phyloP scores from a whole-genome alignment of 371 early-diverging fungal species.

The Saksenaea oblongispora region DNA sequence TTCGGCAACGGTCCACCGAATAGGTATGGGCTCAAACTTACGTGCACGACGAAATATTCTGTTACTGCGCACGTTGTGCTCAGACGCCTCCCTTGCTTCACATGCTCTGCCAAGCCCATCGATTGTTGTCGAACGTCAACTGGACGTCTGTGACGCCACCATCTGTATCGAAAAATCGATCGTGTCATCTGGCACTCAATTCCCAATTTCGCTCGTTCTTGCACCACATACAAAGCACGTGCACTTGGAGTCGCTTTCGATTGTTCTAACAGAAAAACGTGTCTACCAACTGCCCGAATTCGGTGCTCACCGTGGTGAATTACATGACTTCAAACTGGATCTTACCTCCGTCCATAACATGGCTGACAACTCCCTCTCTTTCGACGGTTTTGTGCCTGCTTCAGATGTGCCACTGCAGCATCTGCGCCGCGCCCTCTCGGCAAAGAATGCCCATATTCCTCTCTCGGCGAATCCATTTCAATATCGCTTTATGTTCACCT shows the following conservation, averaged over 20 bases:
- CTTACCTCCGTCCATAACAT: conserved; percentile 29
- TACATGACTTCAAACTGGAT: conserved; percentile 39
- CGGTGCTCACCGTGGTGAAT: conserved; percentile 34
- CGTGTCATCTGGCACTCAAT: conserved; percentile 48
- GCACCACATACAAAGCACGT: conserved; percentile 42
- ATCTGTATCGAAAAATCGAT: conserved; percentile 49
- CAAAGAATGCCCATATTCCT: conserved; percentile 49
- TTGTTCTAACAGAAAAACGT: conserved; percentile 37
- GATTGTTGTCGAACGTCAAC: conserved; percentile 38
- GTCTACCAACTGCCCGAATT: conserved; percentile 48
- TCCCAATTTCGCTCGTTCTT: conserved; percentile 41
- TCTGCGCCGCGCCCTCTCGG: conserved; percentile 29
- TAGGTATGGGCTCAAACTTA: conserved; percentile 27
- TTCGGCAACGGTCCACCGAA: conserved; percentile 37
- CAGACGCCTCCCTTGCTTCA: conserved; percentile 31
- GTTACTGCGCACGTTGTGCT: conserved; percentile 39
- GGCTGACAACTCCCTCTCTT: conserved; percentile 20
- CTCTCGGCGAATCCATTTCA: conserved; percentile 35
- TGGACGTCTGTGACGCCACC: conserved; percentile 37
- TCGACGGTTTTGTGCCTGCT: conserved; percentile 22
- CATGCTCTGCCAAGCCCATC: conserved; percentile 38
- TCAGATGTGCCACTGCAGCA: conserved; percentile 26
- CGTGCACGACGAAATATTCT: conserved; percentile 34
- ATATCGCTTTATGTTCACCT: conserved; percentile 39
- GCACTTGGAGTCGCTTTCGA: conserved; percentile 32